phyloP scores from a whole-genome alignment of 148 eudicot species.

The Vaccinium darrowii region DNA sequence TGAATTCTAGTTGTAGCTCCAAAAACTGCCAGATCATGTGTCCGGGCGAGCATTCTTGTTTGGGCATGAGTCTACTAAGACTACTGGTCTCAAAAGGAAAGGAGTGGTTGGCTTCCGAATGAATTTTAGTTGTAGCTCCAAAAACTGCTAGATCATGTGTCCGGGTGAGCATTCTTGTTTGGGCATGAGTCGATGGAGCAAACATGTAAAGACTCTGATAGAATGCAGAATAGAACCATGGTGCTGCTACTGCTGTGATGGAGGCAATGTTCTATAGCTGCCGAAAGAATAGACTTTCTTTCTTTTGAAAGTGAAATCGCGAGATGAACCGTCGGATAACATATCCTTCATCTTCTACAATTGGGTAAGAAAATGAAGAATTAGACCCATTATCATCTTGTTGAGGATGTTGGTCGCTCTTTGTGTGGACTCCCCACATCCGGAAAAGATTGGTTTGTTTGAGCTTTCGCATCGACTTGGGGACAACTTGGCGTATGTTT shows the following conservation, averaged over 20 bases:
- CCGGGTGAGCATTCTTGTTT: not conserved
- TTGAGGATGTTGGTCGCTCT: not conserved
- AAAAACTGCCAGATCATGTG: not conserved
- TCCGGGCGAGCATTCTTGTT: no score
- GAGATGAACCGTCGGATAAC: not conserved
- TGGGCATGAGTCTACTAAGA: not conserved
- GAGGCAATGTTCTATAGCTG: not conserved
- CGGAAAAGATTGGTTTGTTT: constrained; percentile 45
- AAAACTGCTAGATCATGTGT: no score
- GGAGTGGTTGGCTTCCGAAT: not conserved
- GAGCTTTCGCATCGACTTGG: constrained; percentile 23
- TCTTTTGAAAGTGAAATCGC: not conserved
- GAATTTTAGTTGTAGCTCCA: not conserved
- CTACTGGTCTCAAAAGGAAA: no score
- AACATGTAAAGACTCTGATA: not conserved
- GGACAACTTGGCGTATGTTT: not conserved
- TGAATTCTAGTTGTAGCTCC: not conserved
- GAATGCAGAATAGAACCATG: not conserved
- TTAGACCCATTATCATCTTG: no score
- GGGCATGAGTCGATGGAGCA: not conserved
- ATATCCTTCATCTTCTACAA: constrained; percentile 7
- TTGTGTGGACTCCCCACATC: constrained; percentile 40
- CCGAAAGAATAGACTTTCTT: not conserved
- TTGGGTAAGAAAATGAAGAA: not conserved
- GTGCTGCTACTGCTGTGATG: not conserved